A percentile compares a stretch with the other conserved stretches of the same genome.
phyloP scores from a whole-genome alignment of 257 asterid species.

The Solanum virginianum region DNA sequence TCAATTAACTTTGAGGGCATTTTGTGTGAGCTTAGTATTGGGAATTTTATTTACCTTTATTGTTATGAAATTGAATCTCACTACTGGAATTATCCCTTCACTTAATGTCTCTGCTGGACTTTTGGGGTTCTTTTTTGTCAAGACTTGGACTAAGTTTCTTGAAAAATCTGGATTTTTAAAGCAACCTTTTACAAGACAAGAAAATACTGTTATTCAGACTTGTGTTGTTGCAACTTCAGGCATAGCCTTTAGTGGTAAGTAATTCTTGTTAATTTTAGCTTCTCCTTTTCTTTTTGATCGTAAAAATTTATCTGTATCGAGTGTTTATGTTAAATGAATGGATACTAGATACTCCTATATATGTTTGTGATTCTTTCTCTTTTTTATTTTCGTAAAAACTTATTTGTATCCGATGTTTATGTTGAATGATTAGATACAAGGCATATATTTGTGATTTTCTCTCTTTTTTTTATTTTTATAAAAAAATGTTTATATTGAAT shows the following conservation, averaged over 20 bases:
- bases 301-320: neutral
- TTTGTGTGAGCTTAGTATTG: slow-evolving; percentile 42
- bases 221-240: slow-evolving; percentile 72
- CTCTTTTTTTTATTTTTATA: too few species aligned
- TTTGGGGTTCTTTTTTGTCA: slow-evolving; percentile 55
- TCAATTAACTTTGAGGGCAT: slow-evolving; percentile 48
- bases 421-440: neutral
- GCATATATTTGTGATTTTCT: neutral
- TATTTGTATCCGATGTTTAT: neutral
- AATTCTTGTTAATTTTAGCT: neutral
- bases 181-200: slow-evolving; percentile 65
- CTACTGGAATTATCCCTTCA: slow-evolving; percentile 59
- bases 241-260: slow-evolving; percentile 58
- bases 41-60: slow-evolving; percentile 38
- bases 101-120: slow-evolving; percentile 64
- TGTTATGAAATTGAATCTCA: slow-evolving; percentile 53
- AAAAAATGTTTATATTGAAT: too few species aligned
- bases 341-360: too few species aligned
- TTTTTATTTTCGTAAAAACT: neutral
- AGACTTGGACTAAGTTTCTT: slow-evolving; percentile 39
- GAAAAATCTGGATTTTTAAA: slow-evolving; percentile 29
- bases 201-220: slow-evolving; percentile 66
- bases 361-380: neutral
- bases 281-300: neutral
- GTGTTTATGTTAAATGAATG: neutral